Conservation (phyloP, 768 basidiomycete genomes). For the Mycena indigotica region DNA sequence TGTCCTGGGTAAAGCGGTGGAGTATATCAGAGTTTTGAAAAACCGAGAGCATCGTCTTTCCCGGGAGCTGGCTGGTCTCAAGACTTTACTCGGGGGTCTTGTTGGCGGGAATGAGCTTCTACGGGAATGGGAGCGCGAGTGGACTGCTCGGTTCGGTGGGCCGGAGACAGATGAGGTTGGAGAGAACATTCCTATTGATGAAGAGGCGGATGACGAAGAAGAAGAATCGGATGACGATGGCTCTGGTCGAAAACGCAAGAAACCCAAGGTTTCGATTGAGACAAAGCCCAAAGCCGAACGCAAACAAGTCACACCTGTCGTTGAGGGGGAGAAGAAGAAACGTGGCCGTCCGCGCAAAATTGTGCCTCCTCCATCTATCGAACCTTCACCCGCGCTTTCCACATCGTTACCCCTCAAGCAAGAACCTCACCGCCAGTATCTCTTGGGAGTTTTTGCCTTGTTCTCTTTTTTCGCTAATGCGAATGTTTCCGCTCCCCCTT, state of each 20-base stretch:
- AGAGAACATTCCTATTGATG: conserved; percentile 53
- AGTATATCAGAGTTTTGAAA: conserved; percentile 89
- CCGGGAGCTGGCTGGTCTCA: conserved; percentile 76
- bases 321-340: conserved; percentile 71
- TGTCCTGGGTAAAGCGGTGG: conserved; percentile 86
- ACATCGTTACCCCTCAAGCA: conserved; percentile 22
- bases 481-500: conserved; percentile 41
- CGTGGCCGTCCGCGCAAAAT: conserved; percentile 81
- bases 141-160: conserved; percentile 74
- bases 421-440: conserved; percentile 57
- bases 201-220: conserved; percentile 58
- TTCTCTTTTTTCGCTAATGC: conserved; percentile 87
- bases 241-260: conserved; percentile 63
- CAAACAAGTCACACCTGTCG: conserved; percentile 34
- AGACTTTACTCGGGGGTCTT: conserved; percentile 65
- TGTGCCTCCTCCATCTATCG: conserved; percentile 46
- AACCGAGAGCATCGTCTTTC: conserved; percentile 70
- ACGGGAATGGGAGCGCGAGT: conserved; percentile 75
- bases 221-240: conserved; percentile 50
- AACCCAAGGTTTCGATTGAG: conserved; percentile 50
- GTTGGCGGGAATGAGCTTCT: conserved; percentile 75
- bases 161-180: conserved; percentile 72
- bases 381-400: conserved; percentile 28
- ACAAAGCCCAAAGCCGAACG: conserved; percentile 50
- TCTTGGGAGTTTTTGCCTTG: conserved; percentile 79